Base-by-base conservation (phyloP, 2,329 filamentous ascomycete species). In the Diatrype stigma region DNA sequence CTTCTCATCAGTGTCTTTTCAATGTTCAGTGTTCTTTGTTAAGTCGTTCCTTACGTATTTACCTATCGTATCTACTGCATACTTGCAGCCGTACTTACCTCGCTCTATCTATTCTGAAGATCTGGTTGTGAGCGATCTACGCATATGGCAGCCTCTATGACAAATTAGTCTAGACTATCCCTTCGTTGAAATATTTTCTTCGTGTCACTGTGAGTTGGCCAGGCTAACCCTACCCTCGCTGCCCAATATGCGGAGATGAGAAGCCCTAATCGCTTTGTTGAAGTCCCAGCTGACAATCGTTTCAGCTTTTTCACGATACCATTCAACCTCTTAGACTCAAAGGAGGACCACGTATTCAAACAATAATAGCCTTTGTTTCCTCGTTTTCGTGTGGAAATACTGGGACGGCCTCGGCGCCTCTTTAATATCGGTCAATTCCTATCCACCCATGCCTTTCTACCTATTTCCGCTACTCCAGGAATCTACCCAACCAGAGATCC, bases 161-260 rank as follows among this genome's bases (percentile, higher is more conserved):
- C 23, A n/a, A 44, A 44, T 44, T 44, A 44, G n/a, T 5, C 40
- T 19, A 17, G n/a, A 12, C 40, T 19, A 17, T 26, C 40, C 22
- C 21, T 26, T 44, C 21, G n/a, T 44, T 44, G 22, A 44, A 17
- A 21, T n/a, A 14, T 60, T 60, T 46, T 50, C 55, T 65, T 65
- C 62, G 42, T 56, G 60, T 65, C 65, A 60, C 55, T 67, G 65
- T 67, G 63, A 65, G 65, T 66, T 49, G 54, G 45, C 34, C 44
- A 32, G 17, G 19, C 50, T 49, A 45, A 47, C 26, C 38, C n/a
- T 49, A 42, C 38, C 40, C 38, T 38, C 10, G 21, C 22, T 42
- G 16, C 35, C 21, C 22, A 44, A 16, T 28, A 17, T 23, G 2
- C n/a, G 12, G 17, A 40, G 37, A 19, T 30, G 26, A 17, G 16